Evolutionary conservation across 2,329 filamentous ascomycete species (phyloP), one percentile per base, ranked within the genome.

Genomic region (Alternaria arborescens): DNA sequence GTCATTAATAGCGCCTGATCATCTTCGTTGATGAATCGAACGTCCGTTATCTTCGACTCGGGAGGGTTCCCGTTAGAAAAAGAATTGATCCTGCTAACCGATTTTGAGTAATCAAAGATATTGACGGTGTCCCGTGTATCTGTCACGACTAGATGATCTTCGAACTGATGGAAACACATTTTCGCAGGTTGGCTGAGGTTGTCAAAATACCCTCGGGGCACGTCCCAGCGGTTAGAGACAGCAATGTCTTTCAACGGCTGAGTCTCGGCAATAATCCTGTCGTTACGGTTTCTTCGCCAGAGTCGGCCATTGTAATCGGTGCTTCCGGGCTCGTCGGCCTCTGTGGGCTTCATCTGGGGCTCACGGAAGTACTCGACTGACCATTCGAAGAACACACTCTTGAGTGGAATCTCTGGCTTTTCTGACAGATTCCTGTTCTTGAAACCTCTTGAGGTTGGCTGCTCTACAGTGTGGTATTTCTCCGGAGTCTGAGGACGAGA

Each of bases 11-110:
- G 88, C 3, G 94, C 95, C 74, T 96, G 93, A 75, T 99, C 95
- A 71, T 99, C 95, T 79, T 99, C 95, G 70, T 99, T 99, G 82
- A 99, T 97, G 78, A 98, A 97, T 57, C 93, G 92, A 76, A 97
- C 89, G 77, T 98, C 94, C 55, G 93, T 97, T 71, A 99, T 97
- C 70, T 89, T 93, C 26, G 93, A 97, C 3, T 94, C 93, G 32
- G 89, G 85, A 0, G 95, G 95, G 72, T 99, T 99, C 50, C 92
- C 94, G 72, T 98, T 98, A 28, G 92, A 96, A 79, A 99, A 99
- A 56, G 91, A 89, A 74, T 88, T 92, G 65, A 97, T 82, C 87
- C 79, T 93, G 89, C 91, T 94, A 12, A 73, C 70, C 0, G 69
- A 64, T 11, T 72, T 68, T 10, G 74, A 71, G 47, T 77, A 99